Conservation (phyloP, 306 rosid genomes). For the Pyrus betulifolia region DNA sequence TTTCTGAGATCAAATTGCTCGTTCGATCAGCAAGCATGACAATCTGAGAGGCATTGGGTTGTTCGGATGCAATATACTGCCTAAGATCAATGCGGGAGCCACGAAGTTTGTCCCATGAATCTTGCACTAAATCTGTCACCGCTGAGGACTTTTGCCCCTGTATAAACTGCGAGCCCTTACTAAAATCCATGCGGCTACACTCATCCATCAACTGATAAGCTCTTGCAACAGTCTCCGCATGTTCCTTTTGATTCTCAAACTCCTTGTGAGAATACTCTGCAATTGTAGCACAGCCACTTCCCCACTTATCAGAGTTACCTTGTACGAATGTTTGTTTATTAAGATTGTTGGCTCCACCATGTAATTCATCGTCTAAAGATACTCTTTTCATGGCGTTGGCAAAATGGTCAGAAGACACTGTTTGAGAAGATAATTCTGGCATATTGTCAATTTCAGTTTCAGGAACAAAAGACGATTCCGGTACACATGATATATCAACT, state of each 20-base stretch:
- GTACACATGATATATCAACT: conserved; percentile 43
- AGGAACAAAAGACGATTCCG: conserved; percentile 56
- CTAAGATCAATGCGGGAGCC: conserved; percentile 36
- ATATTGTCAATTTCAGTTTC: conserved; percentile 43
- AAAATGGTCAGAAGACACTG: conserved; percentile 32
- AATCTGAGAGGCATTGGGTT: conserved; percentile 35
- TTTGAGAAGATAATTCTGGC: conserved; percentile 27
- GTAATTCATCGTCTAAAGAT: conserved; percentile 30
- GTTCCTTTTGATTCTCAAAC: conserved; percentile 35
- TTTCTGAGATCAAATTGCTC: conserved; percentile 70
- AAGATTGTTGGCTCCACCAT: conserved; percentile 19
- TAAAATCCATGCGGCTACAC: conserved; percentile 49
- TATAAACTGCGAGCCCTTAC: conserved; percentile 11
- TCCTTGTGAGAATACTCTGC: conserved; percentile 28
- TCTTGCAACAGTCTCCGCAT: conserved; percentile 24
- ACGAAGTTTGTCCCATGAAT: conserved; percentile 61
- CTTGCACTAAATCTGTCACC: conserved; percentile 37
- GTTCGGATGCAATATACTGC: conserved; percentile 43
- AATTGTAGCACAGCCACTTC: conserved; percentile 23
- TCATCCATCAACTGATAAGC: conserved; percentile 43
- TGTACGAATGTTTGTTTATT: conserved; percentile 8
- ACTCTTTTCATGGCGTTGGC: conserved; percentile 25
- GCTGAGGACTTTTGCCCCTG: conserved; percentile 28
- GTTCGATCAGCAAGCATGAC: conserved; percentile 47
- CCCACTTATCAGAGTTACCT: conserved; percentile 19